These are phyloP conservation scores for Cladophialophora psammophila DNA, from an alignment of 2,329 filamentous ascomycete species.

Conservation along the genomic window DNA sequence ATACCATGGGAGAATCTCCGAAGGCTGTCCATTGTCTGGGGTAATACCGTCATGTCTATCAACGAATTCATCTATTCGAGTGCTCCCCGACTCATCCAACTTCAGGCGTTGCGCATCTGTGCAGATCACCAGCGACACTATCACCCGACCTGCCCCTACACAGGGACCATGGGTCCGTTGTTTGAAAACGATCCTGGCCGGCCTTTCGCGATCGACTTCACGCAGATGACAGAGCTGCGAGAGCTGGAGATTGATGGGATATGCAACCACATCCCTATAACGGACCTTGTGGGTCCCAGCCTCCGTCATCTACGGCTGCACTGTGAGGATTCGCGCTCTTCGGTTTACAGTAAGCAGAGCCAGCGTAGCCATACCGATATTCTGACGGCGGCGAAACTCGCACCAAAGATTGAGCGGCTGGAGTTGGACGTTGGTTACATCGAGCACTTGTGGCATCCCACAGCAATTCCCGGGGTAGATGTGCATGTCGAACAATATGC, in stretches of 20 bases:
- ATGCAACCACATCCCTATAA: conserved; percentile 38
- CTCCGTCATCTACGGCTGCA: conserved; percentile 34
- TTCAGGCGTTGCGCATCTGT: conserved; percentile 31
- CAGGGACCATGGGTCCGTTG: conserved; percentile 7
- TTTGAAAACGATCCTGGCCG: conserved; percentile 19
- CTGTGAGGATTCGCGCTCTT: conserved; percentile 24
- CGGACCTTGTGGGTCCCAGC: conserved; percentile 26
- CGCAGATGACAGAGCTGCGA: conserved; percentile 25
- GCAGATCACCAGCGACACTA: conserved; percentile 23
- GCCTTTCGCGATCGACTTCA: conserved; percentile 31
- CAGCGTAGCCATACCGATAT: conserved; percentile 36
- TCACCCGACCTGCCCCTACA: conserved; percentile 27
- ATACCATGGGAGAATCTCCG: conserved; percentile 29
- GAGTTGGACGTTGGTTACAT: conserved; percentile 40
- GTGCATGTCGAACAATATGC: conserved; percentile 40
- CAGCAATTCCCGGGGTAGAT: conserved; percentile 40
- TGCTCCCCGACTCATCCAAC: conserved; percentile 23
- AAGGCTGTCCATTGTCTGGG: conserved; percentile 29
- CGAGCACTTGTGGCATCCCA: conserved; percentile 40
- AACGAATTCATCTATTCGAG: conserved; percentile 27
- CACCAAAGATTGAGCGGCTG: conserved; percentile 37
- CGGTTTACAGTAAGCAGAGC: conserved; percentile 28
- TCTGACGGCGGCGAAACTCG: conserved; percentile 25
- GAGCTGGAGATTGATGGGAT: conserved; percentile 39
- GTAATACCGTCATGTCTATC: conserved; percentile 18